Percentiles rank a stretch among this genome's conserved stretches.
These are phyloP conservation scores for Trametes sanguinea DNA, from an alignment of 768 basidiomycete species.

Conservation along the genomic window DNA sequence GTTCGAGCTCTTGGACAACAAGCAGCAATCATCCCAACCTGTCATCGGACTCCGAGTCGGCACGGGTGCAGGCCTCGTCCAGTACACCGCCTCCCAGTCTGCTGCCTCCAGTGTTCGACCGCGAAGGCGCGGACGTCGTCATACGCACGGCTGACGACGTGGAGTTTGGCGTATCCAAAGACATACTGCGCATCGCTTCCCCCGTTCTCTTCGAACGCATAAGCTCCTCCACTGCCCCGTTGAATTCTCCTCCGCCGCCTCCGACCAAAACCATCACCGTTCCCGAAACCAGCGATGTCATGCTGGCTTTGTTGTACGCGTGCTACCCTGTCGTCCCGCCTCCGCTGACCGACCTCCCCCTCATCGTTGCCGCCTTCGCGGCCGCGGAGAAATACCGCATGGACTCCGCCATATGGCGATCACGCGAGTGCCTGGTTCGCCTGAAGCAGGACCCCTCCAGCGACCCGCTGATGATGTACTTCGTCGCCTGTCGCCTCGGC, in stretches of 20 bases:
- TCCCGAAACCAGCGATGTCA: conserved; percentile 27
- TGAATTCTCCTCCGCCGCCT: no score
- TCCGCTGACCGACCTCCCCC: not conserved
- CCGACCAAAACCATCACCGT: no score
- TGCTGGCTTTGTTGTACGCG: conserved; percentile 34
- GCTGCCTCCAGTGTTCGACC: not conserved
- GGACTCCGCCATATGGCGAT: not conserved
- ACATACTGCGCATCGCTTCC: no score
- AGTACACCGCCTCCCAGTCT: no score
- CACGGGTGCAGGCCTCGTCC: no score
- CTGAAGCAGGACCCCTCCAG: not conserved
- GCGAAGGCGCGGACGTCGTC: not conserved
- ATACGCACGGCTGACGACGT: no score
- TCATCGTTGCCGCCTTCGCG: not conserved
- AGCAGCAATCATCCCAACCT: no score
- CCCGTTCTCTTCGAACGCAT: no score
- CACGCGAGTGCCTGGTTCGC: not conserved
- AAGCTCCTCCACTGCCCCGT: no score
- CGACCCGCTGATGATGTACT: conserved; percentile 2
- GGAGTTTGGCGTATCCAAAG: no score
- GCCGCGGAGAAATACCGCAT: conserved; percentile 15
- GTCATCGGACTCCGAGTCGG: no score
- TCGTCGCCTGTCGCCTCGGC: conserved; percentile 1
- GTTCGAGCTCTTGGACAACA: no score
- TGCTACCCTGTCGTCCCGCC: conserved; percentile 1